Evolutionary conservation across 106 monocot genomes (phyloP), one percentile per base, ranked within the genome.

Genomic region (Phalaenopsis equestris): DNA sequence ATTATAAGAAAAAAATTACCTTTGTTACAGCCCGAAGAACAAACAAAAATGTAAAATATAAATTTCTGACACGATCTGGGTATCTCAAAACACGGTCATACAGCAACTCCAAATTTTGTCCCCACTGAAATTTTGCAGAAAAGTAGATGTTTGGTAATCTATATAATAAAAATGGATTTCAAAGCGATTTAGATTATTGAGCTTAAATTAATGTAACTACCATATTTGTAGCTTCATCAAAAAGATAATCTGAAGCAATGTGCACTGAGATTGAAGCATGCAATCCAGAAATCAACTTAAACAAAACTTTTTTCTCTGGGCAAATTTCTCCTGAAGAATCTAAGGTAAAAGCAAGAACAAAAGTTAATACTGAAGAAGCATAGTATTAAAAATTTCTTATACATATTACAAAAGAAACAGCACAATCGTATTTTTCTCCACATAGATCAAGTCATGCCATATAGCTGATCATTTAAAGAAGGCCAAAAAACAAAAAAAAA

Each of bases 1-100:
- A 49, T 10, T 8, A 42, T 24, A 15, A 49, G 30, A 30, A 6
- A 75, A 10, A 75, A 10, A 76, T 39, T 73, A 96, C 96, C 96
- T 96, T 96, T 77, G 96, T 93, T 30, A 84, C 96, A 49, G 93
- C 96, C 42, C 96, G 91, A 10, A 96, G 93, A 93, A 96, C 93
- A 88, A 96, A 96, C 39, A 93, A 88, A 84, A 91, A 96, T 37
- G 94, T 91, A 79, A 98, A 98, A 85, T 98, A 98, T 75, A 98
- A 67, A 75, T 98, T 98, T 46, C 74, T 84, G 21, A 98, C 97
- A 76, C 92, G 90, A 37, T 98, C 94, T 41, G 92, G 97, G 56
- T 92, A 75, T 81, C 67, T 89, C 85, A 98, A 47, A 24, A 98
- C 94, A 81, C 97, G 94, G 36, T 98, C 94, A 87, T 94, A 86